phyloP scores from a whole-genome alignment of 2,329 filamentous ascomycete genomes.

The Fusarium clavum region DNA sequence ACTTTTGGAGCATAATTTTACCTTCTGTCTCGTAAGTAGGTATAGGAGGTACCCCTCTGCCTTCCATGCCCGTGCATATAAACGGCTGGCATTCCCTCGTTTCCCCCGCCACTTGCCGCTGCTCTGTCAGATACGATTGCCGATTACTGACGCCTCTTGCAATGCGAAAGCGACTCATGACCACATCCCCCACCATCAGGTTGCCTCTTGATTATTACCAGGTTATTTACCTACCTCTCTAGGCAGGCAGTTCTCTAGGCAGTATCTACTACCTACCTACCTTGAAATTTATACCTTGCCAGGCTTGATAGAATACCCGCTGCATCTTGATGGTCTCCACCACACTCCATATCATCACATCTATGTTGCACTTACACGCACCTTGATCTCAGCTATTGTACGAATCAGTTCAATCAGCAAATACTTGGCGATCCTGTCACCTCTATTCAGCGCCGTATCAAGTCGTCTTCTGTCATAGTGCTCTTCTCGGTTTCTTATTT shows the following conservation, averaged over 20 bases:
- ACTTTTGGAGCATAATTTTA: no score
- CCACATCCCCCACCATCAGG: conserved; percentile 10
- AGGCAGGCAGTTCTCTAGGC: no score
- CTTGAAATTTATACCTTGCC: not conserved
- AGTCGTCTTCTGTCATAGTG: not conserved
- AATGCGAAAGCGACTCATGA: conserved; percentile 10
- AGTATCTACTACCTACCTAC: not conserved
- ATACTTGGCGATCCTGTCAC: not conserved
- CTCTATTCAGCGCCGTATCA: not conserved
- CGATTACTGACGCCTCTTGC: conserved; percentile 35
- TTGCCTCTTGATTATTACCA: not conserved
- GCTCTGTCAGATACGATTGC: conserved; percentile 40
- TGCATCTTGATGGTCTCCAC: not conserved
- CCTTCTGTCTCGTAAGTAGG: not conserved
- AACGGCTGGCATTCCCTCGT: conserved; percentile 59
- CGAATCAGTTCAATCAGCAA: not conserved
- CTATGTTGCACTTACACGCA: not conserved
- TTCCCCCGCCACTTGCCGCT: conserved; percentile 41
- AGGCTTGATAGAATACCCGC: not conserved
- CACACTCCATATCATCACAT: not conserved
- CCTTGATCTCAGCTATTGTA: not conserved
- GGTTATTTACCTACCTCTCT: not conserved
- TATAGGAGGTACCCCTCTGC: conserved; percentile 27
- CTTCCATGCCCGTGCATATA: conserved; percentile 57
- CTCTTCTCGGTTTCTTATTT: not conserved